Evolutionary conservation across 2,329 filamentous ascomycete species (phyloP), one percentile per base, ranked within the genome.

Genomic region (Epichloe baconii): DNA sequence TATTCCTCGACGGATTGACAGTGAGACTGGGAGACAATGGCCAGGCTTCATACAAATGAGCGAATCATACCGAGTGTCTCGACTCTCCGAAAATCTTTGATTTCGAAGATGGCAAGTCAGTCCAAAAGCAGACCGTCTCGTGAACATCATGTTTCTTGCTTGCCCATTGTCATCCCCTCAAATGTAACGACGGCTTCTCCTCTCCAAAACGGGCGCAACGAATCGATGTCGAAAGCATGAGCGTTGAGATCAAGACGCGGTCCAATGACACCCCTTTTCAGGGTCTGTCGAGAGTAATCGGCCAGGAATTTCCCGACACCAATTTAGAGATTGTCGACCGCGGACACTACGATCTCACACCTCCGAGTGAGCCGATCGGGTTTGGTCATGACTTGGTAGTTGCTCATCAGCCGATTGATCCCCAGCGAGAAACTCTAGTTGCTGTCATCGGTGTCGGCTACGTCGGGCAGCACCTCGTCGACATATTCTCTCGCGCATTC

Each of bases 361-460:
- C 65, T 15, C 62, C 63, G 0, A 58, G 61, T 47, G 65, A 68
- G 51, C 50, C 60, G 31, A 60, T 56, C 7, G 63, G 64, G n/a
- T 31, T 31, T 4, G 58, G 59, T 7, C 56, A 59, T 45, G 56
- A 44, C 14, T 56, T 56, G 21, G 44, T 23, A 7, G 14, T 44
- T 10, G 47, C 37, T 10, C 44, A 52, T 3, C 42, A 44, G 17
- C 26, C 0, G 10, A 55, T 59, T 43, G 51, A 57, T 35, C 6
- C 45, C 5, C 41, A 37, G 4, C 40, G 45, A 15, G 58, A 65
- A 4, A 65, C 70, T 7, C 52, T 70, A 5, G 68, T 77, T 3
- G 73, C 72, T 48, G 66, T 77, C 35, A 71, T 78, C 26, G 75
- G 75, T 3, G 72, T 77, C 15, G 75, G 75, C 41, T 78, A 77